Conservation (phyloP, 1,284 basidiomycete species). For the Ganoderma lingzhi region DNA sequence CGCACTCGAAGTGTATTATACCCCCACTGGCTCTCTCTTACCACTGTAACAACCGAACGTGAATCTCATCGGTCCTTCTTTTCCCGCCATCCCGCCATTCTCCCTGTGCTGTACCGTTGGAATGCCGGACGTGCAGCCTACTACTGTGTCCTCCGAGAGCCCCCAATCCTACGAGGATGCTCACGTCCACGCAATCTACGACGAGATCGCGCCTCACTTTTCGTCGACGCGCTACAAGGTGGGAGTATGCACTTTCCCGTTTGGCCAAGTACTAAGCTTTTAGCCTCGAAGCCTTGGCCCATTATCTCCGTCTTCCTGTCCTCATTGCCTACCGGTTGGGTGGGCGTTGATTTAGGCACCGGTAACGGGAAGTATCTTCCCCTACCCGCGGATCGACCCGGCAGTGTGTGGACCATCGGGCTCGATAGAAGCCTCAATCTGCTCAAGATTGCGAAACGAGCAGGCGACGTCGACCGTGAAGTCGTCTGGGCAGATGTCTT, state of each 20-base stretch:
- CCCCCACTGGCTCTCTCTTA: slow-evolving; percentile 12
- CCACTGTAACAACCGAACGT: slow-evolving; percentile 1
- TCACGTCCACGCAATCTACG: slow-evolving; percentile 89
- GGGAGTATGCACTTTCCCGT: background rate
- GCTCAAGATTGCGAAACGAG: slow-evolving; percentile 74
- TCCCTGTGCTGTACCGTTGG: background rate
- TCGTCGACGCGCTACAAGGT: slow-evolving; percentile 95
- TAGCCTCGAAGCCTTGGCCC: slow-evolving; percentile 85
- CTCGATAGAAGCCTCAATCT: slow-evolving; percentile 85
- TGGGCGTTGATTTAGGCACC: slow-evolving; percentile 95
- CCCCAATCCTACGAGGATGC: slow-evolving; percentile 70
- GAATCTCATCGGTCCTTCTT: background rate
- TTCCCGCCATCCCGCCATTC: background rate
- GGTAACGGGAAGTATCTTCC: slow-evolving; percentile 98
- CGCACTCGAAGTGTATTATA: slow-evolving; percentile 22
- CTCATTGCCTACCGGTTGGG: slow-evolving; percentile 75
- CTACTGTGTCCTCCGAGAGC: slow-evolving; percentile 52
- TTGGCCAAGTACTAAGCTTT: background rate
- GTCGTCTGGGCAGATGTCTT: slow-evolving; percentile 81
- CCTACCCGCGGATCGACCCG: slow-evolving; percentile 63
- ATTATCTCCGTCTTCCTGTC: slow-evolving; percentile 86
- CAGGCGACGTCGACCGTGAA: slow-evolving; percentile 67
- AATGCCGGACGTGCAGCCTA: slow-evolving; percentile 46
- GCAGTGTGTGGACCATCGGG: slow-evolving; percentile 77
- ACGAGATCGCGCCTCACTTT: slow-evolving; percentile 92